These are phyloP conservation scores for Leptodontidium sp. DNA, from an alignment of 2,329 filamentous ascomycete species.

Conservation along the genomic window DNA sequence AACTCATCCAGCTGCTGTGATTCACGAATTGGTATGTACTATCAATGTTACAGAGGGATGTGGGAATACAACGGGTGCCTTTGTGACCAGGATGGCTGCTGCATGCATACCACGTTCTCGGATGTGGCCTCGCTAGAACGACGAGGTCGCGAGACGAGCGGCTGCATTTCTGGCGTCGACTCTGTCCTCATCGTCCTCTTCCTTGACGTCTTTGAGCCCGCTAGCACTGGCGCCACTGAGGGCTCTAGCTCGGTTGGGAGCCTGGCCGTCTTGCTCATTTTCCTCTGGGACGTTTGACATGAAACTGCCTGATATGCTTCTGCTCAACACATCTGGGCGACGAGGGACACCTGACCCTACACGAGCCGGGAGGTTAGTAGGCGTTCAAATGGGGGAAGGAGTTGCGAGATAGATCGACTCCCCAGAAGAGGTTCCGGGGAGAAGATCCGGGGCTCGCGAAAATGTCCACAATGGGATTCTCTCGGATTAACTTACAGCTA, in stretches of 20 bases:
- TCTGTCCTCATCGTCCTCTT: conserved; percentile 91
- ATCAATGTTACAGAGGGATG: conserved; percentile 32
- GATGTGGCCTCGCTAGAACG: conserved; percentile 24
- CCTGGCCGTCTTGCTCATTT: conserved; percentile 60
- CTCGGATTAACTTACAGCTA: conserved; percentile 52
- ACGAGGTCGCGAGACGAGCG: conserved; percentile 27
- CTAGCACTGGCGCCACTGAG: conserved; percentile 44
- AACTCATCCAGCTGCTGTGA: conserved; percentile 23
- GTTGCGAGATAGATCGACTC: background rate
- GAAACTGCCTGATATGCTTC: conserved; percentile 79
- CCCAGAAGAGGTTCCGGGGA: conserved; percentile 8
- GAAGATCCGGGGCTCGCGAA: conserved; percentile 15
- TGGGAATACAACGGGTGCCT: conserved; percentile 31
- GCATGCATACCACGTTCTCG: conserved; percentile 26
- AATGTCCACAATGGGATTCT: conserved; percentile 5
- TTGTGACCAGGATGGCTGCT: conserved; percentile 18
- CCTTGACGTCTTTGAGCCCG: conserved; percentile 67
- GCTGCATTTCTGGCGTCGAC: conserved; percentile 91
- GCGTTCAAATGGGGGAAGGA: background rate
- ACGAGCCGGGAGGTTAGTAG: conserved; percentile 6
- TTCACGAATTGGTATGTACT: conserved; percentile 32
- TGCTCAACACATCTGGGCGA: conserved; percentile 74
- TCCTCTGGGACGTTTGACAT: conserved; percentile 71
- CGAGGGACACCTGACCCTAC: conserved; percentile 91
- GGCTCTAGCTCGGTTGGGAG: conserved; percentile 45